phyloP scores from a whole-genome alignment of 371 early-diverging fungal species.

The Actinomortierella wolfii region DNA sequence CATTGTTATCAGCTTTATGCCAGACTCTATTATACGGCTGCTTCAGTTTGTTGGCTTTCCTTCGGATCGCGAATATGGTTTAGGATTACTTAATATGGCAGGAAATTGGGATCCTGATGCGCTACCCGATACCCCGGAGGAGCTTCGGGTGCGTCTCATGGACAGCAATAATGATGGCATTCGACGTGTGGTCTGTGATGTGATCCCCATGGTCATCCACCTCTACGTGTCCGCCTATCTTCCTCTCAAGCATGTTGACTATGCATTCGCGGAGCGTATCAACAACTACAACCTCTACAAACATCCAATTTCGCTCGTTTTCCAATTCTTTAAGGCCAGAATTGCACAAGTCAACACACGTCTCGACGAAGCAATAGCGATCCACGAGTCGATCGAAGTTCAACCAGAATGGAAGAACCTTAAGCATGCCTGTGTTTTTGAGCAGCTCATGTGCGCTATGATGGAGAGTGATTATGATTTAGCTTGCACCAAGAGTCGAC shows the following conservation, averaged over 20 bases:
- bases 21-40: slow-evolving; percentile 21
- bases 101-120: slow-evolving; percentile 24
- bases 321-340: slow-evolving; percentile 23
- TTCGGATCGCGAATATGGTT: slow-evolving; percentile 36
- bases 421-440: slow-evolving; percentile 19
- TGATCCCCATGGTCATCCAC: slow-evolving; percentile 24
- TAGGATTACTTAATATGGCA: slow-evolving; percentile 31
- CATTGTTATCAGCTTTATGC: slow-evolving; percentile 35
- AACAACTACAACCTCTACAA: slow-evolving; percentile 38
- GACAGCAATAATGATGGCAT: slow-evolving; percentile 28
- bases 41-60: slow-evolving; percentile 40
- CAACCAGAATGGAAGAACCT: slow-evolving; percentile 31
- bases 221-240: slow-evolving; percentile 34
- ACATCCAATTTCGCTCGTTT: slow-evolving; percentile 32
- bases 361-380: slow-evolving; percentile 26
- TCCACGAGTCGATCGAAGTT: slow-evolving; percentile 25
- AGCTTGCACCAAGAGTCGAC: slow-evolving; percentile 32
- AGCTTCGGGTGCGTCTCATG: slow-evolving; percentile 22
- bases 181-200: slow-evolving; percentile 31
- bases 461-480: slow-evolving; percentile 35
- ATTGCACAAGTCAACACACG: slow-evolving; percentile 38
- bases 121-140: slow-evolving; percentile 9
- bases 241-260: slow-evolving; percentile 42
- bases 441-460: slow-evolving; percentile 43
- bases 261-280: slow-evolving; percentile 27